Conservation (phyloP, 2,329 filamentous ascomycete species). For the Sarocladium strictum region DNA sequence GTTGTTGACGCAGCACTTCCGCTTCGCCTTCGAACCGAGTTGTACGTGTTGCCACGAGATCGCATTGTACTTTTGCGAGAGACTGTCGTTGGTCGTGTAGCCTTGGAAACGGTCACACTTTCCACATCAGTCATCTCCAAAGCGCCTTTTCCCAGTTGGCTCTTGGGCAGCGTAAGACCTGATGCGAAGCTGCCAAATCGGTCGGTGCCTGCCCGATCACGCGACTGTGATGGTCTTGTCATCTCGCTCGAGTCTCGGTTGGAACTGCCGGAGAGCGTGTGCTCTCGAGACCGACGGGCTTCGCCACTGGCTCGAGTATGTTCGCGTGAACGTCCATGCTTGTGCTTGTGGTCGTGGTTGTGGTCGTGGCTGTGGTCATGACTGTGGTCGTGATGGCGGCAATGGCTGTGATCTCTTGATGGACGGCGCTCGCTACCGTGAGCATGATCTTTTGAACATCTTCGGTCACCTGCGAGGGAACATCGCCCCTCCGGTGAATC, state of each 20-base stretch:
- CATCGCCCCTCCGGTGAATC: background rate
- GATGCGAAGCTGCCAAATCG: conserved; percentile 1
- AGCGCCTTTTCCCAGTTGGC: background rate
- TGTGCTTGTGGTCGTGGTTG: background rate
- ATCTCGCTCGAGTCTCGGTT: background rate
- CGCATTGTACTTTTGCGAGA: background rate
- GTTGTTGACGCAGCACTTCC: background rate
- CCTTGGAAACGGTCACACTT: background rate
- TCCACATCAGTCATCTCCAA: conserved; percentile 4
- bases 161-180: background rate
- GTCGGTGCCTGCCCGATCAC: background rate
- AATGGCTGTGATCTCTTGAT: background rate
- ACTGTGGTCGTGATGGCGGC: background rate
- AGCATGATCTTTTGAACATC: background rate
- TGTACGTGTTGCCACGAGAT: conserved; percentile 1
- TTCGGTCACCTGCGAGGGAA: background rate
- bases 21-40: background rate
- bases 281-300: background rate
- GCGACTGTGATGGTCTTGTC: background rate
- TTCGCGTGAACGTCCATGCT: background rate
- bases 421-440: background rate
- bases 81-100: background rate
- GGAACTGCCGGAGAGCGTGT: background rate
- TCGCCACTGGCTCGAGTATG: background rate
- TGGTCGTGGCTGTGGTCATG: background rate